Conservation (phyloP, 148 eudicot genomes). For the Cornus controversa region DNA sequence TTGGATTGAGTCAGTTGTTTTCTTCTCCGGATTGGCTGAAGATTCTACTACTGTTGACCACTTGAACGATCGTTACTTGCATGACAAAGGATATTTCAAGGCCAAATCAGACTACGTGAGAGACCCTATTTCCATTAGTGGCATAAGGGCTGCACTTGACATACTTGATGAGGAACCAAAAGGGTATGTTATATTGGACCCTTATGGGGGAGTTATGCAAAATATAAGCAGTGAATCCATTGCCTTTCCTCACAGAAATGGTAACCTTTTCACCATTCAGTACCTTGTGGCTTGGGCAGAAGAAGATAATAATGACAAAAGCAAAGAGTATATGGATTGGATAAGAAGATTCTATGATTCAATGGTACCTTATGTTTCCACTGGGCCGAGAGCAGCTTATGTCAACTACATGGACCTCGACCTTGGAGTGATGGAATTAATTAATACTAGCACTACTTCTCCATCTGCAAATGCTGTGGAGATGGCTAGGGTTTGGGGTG, state of each 20-base stretch:
- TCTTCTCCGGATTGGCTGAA: slow-evolving; percentile 35
- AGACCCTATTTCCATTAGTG: slow-evolving; percentile 21
- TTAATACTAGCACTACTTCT: too few relatives aligned
- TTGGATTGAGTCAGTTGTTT: slow-evolving; percentile 60
- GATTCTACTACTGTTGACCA: slow-evolving; percentile 18
- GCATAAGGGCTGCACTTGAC: slow-evolving; percentile 25
- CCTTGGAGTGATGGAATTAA: slow-evolving; percentile 37
- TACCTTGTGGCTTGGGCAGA: slow-evolving; percentile 52
- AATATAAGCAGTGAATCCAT: slow-evolving; percentile 36
- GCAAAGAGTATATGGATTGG: slow-evolving; percentile 37
- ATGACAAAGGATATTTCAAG: slow-evolving; percentile 39
- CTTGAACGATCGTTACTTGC: slow-evolving; percentile 30
- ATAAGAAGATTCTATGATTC: slow-evolving; percentile 42
- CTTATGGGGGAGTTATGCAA: slow-evolving; percentile 56
- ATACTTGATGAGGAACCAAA: slow-evolving; percentile 49
- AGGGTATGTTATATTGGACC: slow-evolving; percentile 52
- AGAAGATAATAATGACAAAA: slow-evolving; percentile 24
- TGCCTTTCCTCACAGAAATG: slow-evolving; percentile 55
- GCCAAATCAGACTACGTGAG: slow-evolving; percentile 59
- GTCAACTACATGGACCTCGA: slow-evolving; percentile 56
- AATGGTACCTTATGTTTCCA: slow-evolving; percentile 49
- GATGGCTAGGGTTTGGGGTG: slow-evolving; percentile 53
- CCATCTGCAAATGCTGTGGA: slow-evolving; percentile 33
- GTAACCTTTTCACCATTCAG: slow-evolving; percentile 44
- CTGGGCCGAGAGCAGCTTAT: slow-evolving; percentile 57